A percentile compares a stretch with the other conserved stretches of the same genome.
phyloP scores from a whole-genome alignment of 495 filamentous ascomycete genomes.

The Polyplosphaeria fusca region DNA sequence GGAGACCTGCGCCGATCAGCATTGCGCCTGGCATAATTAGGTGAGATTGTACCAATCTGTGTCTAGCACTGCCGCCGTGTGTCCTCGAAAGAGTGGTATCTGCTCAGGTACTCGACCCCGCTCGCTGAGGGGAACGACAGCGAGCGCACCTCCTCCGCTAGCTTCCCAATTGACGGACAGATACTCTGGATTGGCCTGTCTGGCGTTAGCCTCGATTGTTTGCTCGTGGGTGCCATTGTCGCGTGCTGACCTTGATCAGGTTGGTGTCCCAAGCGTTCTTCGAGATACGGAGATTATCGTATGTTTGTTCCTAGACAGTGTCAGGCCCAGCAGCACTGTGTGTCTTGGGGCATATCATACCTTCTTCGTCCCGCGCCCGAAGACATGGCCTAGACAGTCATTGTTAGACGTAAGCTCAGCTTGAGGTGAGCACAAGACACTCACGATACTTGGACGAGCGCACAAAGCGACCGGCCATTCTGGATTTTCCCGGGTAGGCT shows the following conservation, averaged over 20 bases:
- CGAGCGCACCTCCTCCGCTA: conserved; percentile 93
- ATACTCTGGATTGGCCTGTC: conserved; percentile 88
- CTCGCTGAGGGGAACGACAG: conserved; percentile 88
- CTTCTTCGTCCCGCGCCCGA: conserved; percentile 89
- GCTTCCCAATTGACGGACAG: conserved; percentile 98
- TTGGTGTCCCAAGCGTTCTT: conserved; percentile 99
- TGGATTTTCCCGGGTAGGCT: too few relatives aligned
- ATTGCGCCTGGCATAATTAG: background rate
- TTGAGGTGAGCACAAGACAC: conserved; percentile 45
- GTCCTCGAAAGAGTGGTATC: conserved; percentile 90
- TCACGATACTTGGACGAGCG: conserved; percentile 97
- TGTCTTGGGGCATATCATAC: conserved; percentile 34
- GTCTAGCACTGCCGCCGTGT: conserved; percentile 92
- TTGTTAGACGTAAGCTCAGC: conserved; percentile 37
- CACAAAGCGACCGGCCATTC: conserved; percentile 98
- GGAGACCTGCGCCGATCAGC: conserved; percentile 64
- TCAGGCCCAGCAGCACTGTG: conserved; percentile 8
- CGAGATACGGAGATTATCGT: conserved; percentile 92
- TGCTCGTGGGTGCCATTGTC: background rate
- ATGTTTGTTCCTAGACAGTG: conserved; percentile 70
- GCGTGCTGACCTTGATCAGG: conserved; percentile 75
- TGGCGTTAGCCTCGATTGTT: conserved; percentile 8
- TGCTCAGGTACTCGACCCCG: conserved; percentile 85
- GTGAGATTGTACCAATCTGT: conserved; percentile 80
- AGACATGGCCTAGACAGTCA: conserved; percentile 78